These are phyloP conservation scores for Pyrus betulifolia DNA, from an alignment of 306 rosid genomes.

Conservation along the genomic window DNA sequence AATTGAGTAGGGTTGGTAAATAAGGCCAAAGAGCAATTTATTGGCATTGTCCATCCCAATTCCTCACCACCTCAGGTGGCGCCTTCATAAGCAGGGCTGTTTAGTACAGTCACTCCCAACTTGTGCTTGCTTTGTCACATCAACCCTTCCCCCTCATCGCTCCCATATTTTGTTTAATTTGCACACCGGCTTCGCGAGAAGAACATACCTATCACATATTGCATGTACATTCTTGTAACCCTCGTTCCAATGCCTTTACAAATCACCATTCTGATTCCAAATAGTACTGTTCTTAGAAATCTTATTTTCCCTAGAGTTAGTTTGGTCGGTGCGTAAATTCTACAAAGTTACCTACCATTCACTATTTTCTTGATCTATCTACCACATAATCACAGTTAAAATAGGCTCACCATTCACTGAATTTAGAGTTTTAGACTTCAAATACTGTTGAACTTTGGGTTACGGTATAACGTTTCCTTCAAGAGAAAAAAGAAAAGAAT, in stretches of 20 bases:
- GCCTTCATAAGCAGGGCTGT: background rate
- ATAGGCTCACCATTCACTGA: no score
- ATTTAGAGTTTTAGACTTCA: no score
- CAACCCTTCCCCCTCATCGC: background rate
- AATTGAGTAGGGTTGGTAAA: constrained; percentile 14
- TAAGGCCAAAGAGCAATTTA: constrained; percentile 12
- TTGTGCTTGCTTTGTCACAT: constrained; percentile 15
- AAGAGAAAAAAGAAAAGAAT: background rate
- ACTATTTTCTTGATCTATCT: no score
- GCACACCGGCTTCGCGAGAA: background rate
- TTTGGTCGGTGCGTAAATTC: background rate
- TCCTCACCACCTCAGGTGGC: constrained; percentile 1
- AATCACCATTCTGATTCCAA: background rate
- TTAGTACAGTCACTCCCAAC: constrained; percentile 8
- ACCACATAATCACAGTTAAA: no score
- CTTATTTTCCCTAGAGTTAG: background rate
- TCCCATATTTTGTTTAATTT: background rate
- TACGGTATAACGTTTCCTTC: background rate
- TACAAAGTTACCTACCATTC: no score
- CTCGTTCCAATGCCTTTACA: background rate
- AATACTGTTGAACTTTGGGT: no score
- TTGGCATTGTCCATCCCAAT: background rate
- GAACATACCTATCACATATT: background rate
- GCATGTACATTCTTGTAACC: background rate
- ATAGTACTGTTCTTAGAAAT: background rate